Percentiles rank a stretch among this genome's conserved stretches.
phyloP scores from a whole-genome alignment of 495 filamentous ascomycete species.

The Lineolata rhizophorae region DNA sequence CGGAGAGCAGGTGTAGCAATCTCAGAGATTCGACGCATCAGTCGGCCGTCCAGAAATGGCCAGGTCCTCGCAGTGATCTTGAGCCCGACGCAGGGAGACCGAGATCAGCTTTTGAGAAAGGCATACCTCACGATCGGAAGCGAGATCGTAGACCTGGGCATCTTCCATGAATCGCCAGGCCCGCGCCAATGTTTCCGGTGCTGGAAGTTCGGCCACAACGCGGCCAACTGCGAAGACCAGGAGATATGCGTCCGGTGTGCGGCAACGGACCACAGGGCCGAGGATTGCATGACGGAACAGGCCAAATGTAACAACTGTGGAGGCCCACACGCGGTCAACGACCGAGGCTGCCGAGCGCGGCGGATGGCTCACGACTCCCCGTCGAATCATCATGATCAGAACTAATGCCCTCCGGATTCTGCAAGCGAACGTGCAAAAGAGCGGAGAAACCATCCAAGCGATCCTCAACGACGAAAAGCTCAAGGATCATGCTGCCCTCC shows the following conservation, averaged over 20 bases:
- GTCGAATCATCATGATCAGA: neutral
- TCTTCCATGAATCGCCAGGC: neutral
- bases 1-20: neutral
- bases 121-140: neutral
- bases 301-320: too few relatives aligned
- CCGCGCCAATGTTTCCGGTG: neutral
- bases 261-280: too few relatives aligned
- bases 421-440: too few relatives aligned
- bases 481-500: neutral
- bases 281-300: too few relatives aligned
- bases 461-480: neutral
- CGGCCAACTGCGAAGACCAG: neutral
- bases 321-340: neutral
- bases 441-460: too few relatives aligned
- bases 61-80: neutral
- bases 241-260: too few relatives aligned
- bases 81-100: neutral
- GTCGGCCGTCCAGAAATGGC: neutral
- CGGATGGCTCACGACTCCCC: too few relatives aligned
- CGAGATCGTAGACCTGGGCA: neutral
- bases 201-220: neutral
- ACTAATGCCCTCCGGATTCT: neutral
- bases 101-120: neutral
- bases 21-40: neutral
- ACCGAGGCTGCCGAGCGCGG: neutral